Conservation (phyloP, 148 eudicot genomes). For the Oxyria digyna region DNA sequence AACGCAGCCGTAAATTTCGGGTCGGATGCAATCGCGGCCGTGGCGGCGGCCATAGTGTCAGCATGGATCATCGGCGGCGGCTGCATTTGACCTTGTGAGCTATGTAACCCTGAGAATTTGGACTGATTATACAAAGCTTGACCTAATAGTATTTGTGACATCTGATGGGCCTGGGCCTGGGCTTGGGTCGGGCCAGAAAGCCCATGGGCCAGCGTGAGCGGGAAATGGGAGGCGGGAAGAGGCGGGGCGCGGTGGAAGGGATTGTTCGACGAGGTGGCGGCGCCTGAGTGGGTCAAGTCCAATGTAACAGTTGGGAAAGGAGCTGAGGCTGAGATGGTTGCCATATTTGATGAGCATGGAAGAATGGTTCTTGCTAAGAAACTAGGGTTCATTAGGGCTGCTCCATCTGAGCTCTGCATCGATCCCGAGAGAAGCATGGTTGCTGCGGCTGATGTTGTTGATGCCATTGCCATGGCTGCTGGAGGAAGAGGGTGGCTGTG, state of each 20-base stretch:
- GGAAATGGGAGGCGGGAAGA: slow-evolving; percentile 32
- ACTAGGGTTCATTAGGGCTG: slow-evolving; percentile 51
- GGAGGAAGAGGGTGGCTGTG: slow-evolving; percentile 92
- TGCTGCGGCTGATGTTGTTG: slow-evolving; percentile 84
- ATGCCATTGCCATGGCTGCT: slow-evolving; percentile 84
- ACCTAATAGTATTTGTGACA: slow-evolving; percentile 21
- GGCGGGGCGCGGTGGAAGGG: slow-evolving; percentile 19
- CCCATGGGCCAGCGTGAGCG: slow-evolving; percentile 26
- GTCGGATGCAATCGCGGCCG: slow-evolving; percentile 13
- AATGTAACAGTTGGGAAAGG: slow-evolving; percentile 87
- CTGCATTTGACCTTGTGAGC: neutral
- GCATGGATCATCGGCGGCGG: neutral
- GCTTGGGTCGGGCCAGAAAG: slow-evolving; percentile 10
- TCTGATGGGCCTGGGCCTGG: slow-evolving; percentile 1
- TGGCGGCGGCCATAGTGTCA: slow-evolving; percentile 5
- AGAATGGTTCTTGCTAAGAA: slow-evolving; percentile 67
- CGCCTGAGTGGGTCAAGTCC: slow-evolving; percentile 48
- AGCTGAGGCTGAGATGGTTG: slow-evolving; percentile 87
- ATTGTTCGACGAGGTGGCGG: slow-evolving; percentile 7
- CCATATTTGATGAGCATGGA: slow-evolving; percentile 68
- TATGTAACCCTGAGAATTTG: slow-evolving; percentile 6
- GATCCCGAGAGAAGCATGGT: slow-evolving; percentile 85
- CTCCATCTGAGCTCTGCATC: slow-evolving; percentile 57
- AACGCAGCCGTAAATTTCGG: slow-evolving; percentile 11
- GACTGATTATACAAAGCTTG: slow-evolving; percentile 10